phyloP scores from a whole-genome alignment of 2,329 filamentous ascomycete species.

The Aspergillus sp. region DNA sequence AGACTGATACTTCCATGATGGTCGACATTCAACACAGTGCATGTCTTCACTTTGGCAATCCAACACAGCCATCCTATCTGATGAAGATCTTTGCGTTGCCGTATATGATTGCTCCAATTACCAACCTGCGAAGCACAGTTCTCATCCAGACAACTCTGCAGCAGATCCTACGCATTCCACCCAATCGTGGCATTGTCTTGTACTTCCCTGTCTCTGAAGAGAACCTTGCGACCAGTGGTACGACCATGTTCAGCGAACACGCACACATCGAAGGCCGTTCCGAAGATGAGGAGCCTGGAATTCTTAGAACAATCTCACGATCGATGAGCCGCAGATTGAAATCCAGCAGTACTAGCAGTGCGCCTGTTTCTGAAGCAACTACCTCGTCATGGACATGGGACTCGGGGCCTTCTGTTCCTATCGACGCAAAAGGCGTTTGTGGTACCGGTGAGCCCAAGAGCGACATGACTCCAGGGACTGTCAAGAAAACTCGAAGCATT shows the following conservation, averaged over 20 bases:
- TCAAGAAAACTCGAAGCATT: neutral
- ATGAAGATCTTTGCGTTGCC: constrained; percentile 71
- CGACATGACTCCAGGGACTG: neutral
- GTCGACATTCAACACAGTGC: constrained; percentile 73
- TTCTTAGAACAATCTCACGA: constrained; percentile 41
- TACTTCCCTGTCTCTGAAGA: constrained; percentile 71
- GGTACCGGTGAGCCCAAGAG: neutral
- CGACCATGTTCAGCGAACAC: constrained; percentile 67
- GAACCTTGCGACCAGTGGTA: constrained; percentile 68
- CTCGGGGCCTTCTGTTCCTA: neutral
- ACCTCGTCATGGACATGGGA: constrained; percentile 17
- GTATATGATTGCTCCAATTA: constrained; percentile 66
- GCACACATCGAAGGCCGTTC: constrained; percentile 55
- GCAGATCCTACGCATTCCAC: constrained; percentile 65
- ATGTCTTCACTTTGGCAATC: constrained; percentile 72
- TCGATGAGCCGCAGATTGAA: constrained; percentile 38
- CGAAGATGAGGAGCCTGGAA: constrained; percentile 39
- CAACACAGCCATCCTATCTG: constrained; percentile 76
- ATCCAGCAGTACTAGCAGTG: constrained; percentile 27
- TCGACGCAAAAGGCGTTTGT: neutral
- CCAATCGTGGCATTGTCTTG: constrained; percentile 68
- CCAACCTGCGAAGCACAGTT: constrained; percentile 78
- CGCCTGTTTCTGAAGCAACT: constrained; percentile 22
- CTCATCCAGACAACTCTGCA: constrained; percentile 74
- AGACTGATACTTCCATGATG: constrained; percentile 70